A percentile compares a stretch with the other conserved stretches of the same genome.
Conservation (phyloP, 208 protist genomes). For the Balamuthia mandrillaris region DNA sequence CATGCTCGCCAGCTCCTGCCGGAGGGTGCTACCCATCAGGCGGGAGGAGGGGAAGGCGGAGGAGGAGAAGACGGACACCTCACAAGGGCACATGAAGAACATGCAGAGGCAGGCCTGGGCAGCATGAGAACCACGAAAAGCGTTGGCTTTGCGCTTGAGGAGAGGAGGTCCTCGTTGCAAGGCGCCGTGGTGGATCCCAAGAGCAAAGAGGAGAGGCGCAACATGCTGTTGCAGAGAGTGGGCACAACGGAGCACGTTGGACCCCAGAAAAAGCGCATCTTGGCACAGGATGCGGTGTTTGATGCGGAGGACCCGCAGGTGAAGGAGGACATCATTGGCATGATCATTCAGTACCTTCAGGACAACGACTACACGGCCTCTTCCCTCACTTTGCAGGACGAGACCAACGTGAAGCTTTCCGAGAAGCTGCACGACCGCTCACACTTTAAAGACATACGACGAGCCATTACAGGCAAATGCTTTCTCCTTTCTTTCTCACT, state of each 20-base stretch:
- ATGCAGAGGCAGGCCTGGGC: no score
- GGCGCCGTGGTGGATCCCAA: not conserved
- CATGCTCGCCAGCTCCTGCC: no score
- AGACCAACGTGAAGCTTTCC: constrained; percentile 65
- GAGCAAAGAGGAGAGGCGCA: not conserved
- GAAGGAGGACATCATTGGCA: constrained; percentile 61
- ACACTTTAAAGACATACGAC: constrained; percentile 54
- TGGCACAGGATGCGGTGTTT: not conserved
- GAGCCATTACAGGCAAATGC: constrained; percentile 45
- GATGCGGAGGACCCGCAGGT: not conserved
- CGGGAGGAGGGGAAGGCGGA: no score
- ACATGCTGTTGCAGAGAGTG: not conserved
- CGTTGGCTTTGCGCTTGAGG: no score
- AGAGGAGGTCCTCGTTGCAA: no score
- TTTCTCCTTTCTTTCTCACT: not conserved
- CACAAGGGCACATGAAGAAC: no score
- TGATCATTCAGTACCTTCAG: constrained; percentile 72
- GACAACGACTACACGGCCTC: constrained; percentile 65
- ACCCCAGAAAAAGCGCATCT: constrained; percentile 12
- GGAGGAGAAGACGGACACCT: no score
- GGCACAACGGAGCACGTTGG: not conserved
- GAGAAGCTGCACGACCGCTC: constrained; percentile 35
- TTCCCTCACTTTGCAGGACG: constrained; percentile 66
- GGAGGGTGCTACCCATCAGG: no score
- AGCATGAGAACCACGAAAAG: no score